Evolutionary conservation across 768 basidiomycete species (phyloP), one percentile per base, ranked within the genome.

Genomic region (Podaxis sp.): DNA sequence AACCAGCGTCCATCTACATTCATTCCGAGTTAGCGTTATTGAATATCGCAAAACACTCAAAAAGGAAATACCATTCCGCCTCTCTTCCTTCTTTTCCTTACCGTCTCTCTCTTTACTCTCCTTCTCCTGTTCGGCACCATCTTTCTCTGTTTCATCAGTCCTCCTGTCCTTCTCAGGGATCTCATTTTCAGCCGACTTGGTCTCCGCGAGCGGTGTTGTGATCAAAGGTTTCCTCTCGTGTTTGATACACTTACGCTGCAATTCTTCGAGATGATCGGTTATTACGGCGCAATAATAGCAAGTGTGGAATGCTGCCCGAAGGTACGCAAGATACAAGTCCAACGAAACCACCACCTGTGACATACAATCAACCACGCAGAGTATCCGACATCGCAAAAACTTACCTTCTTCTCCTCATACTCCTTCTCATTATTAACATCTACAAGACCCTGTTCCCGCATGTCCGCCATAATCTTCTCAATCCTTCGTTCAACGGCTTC

Each of bases 211-310:
- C 63, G 80, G 67, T 60, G 79, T 74, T 74, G 87, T 86, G 61
- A 83, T 82, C 68, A 88, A 69, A 42, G 90, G 84, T 72, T 87
- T 89, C 75, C 96, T 85, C 64, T 90, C 80, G 77, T 99, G 97
- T 77, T 87, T 87, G 67, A 97, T 79, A 81, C 96, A 98, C 77
- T 94, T 93, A 71, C 93, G 86, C 74, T 94, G 89, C 68, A 99
- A 82, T 79, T 97, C 94, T 77, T 99, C 97, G 73, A 90, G 76
- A 78, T 94, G 94, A 77, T 96, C 90, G 72, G 88, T 90, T 66
- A 92, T 85, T 71, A 93, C 87, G 68, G 90, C 88, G 81, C 97
- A 99, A 77, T 99, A 99, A 77, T 96, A 99, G 84, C 97, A 97
- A 70, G 92, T 88, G 83, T 93, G 83, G 76, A 90, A 95, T 57